Conservation (phyloP, 495 filamentous ascomycete species). For the Aspergillus panamensis region DNA sequence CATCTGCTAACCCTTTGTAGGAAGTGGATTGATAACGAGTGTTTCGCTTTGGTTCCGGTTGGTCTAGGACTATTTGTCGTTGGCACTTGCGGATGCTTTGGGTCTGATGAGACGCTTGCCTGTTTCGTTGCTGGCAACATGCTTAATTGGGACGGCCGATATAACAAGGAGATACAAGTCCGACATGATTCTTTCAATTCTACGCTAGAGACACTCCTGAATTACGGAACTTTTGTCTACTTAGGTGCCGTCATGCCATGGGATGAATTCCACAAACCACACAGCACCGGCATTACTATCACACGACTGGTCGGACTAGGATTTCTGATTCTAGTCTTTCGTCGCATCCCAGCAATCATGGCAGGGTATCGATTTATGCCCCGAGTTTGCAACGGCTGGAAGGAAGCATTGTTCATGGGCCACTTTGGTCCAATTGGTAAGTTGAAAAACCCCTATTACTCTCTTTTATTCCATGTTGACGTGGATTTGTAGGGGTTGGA, state of each 20-base stretch:
- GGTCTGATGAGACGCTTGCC: constrained; percentile 40
- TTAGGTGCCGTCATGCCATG: constrained; percentile 42
- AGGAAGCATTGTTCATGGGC: constrained; percentile 41
- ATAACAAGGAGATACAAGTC: constrained; percentile 31
- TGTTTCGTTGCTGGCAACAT: constrained; percentile 39
- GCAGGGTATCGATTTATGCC: constrained; percentile 39
- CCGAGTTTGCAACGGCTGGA: constrained; percentile 34
- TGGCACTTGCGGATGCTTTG: constrained; percentile 40
- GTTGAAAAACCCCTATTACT: neutral
- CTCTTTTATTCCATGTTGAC: constrained; percentile 4
- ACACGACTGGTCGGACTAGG: constrained; percentile 31
- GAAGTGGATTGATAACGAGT: constrained; percentile 37
- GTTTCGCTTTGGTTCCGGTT: constrained; percentile 31
- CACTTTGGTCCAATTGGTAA: constrained; percentile 42
- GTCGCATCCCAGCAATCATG: constrained; percentile 38
- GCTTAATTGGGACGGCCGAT: constrained; percentile 40
- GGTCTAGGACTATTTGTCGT: constrained; percentile 37
- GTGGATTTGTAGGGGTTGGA: constrained; percentile 28
- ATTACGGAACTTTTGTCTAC: constrained; percentile 44
- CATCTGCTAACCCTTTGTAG: constrained; percentile 10
- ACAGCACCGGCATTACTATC: constrained; percentile 31
- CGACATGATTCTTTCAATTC: constrained; percentile 42
- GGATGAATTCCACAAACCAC: constrained; percentile 30
- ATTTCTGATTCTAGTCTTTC: constrained; percentile 34
- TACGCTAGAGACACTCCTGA: constrained; percentile 34